Percentiles rank a stretch among this genome's conserved stretches.
These are phyloP conservation scores for Cornus kousa DNA, from an alignment of 148 eudicot genomes.

Conservation along the genomic window DNA sequence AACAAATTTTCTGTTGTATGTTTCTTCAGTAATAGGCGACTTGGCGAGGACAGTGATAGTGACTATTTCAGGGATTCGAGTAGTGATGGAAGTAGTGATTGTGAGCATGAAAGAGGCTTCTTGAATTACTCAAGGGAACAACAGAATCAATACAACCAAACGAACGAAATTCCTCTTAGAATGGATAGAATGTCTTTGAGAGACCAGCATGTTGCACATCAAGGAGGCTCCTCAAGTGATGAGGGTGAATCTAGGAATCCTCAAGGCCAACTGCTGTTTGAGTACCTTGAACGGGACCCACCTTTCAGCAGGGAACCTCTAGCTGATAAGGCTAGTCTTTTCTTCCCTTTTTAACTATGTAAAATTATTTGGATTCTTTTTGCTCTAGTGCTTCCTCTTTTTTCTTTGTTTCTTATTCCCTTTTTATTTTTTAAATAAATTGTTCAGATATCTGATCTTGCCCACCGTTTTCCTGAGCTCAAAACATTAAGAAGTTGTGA, in stretches of 20 bases:
- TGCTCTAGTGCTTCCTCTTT: background rate
- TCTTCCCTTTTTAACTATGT: slow-evolving; percentile 4
- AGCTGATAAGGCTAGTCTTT: slow-evolving; percentile 66
- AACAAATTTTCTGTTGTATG: background rate
- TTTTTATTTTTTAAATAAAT: slow-evolving; percentile 12
- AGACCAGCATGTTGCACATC: slow-evolving; percentile 37
- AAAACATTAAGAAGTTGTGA: slow-evolving; percentile 77
- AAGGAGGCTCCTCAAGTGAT: slow-evolving; percentile 77
- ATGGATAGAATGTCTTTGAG: slow-evolving; percentile 35
- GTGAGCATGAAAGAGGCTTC: slow-evolving; percentile 55
- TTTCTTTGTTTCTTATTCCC: background rate
- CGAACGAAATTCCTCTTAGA: slow-evolving; percentile 30
- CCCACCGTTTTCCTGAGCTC: slow-evolving; percentile 55
- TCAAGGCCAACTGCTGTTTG: slow-evolving; percentile 54
- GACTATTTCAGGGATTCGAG: slow-evolving; percentile 69
- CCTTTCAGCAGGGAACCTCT: slow-evolving; percentile 80
- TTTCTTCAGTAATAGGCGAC: slow-evolving; percentile 40
- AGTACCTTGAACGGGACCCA: slow-evolving; percentile 63
- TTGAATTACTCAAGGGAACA: slow-evolving; percentile 28
- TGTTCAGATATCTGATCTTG: slow-evolving; percentile 66
- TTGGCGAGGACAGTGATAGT: slow-evolving; percentile 69
- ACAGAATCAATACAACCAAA: slow-evolving; percentile 23
- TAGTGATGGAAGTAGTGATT: slow-evolving; percentile 85
- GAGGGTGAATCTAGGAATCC: slow-evolving; percentile 64
- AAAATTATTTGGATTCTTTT: background rate